Evolutionary conservation across 805 yeast species (phyloP), one percentile per base, ranked within the genome.

Genomic region (Metschnikowia picachoensis): DNA sequence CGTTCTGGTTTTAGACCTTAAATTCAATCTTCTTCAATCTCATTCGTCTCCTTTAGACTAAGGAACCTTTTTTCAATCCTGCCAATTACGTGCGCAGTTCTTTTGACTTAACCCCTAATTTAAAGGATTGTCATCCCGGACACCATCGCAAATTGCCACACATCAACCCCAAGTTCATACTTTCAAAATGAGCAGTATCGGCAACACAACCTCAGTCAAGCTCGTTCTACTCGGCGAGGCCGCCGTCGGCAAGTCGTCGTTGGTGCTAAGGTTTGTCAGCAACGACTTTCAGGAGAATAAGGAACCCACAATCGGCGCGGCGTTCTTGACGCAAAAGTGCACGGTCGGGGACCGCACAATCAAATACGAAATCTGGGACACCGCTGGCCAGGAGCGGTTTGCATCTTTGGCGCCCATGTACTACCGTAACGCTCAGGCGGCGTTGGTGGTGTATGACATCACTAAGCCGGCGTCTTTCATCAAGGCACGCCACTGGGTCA

Each of bases 281-380:
- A 83, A 85, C 55, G 77, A 84, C 16, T 86, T 86, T 65, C 85
- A 83, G 49, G 87, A 82, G 53, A 69, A 79, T 62, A 76, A 86
- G 52, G 90, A 85, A 64, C 85, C 91, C 20, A 86, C 95, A 1
- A 86, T 86, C 45, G 94, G 95, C 1, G 95, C 95, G 1, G 95
- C 94, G 2, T 86, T 85, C 62, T 70, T 84, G 43, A 84, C 92
- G 1, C 90, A 83, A 59, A 72, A 82, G 3, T 77, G 85, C 38
- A 75, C 77, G 15, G 59, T 80, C n/a, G 44, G 78, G 70, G 31
- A 55, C 60, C 30, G 76, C 79, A 79, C 81, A 1, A 77, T 85
- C 36, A 84, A 85, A 61, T 78, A 84, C 54, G 94, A 86, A 60
- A 84, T 86, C 43, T 86, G 94, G 95, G 95, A 86, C 60, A 85